These are phyloP conservation scores for Melastoma candidum DNA, from an alignment of 441 rosid species.

Conservation along the genomic window DNA sequence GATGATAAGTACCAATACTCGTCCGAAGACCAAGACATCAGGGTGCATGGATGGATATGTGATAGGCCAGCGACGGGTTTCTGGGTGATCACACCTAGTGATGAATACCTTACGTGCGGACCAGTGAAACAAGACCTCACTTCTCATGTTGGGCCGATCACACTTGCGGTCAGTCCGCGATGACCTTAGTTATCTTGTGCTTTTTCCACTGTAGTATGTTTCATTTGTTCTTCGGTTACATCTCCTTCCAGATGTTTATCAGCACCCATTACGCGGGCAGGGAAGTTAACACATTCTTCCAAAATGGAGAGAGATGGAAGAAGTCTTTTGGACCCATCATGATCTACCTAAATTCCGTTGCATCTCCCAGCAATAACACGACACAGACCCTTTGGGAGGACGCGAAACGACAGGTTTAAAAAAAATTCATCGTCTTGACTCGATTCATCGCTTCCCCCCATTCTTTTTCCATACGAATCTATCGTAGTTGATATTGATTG, in stretches of 20 bases:
- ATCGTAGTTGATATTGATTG: too few relatives aligned
- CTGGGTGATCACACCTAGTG: slow-evolving; percentile 8
- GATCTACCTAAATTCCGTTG: slow-evolving; percentile 10
- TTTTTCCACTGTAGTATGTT: not conserved
- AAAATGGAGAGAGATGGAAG: slow-evolving; percentile 13
- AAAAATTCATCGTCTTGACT: too few relatives aligned
- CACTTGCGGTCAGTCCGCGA: not conserved
- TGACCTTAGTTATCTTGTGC: too few relatives aligned
- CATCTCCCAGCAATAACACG: not conserved
- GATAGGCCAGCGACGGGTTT: not conserved
- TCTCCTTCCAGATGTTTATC: slow-evolving; percentile 2
- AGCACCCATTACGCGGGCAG: slow-evolving; percentile 11
- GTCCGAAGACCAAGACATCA: not conserved
- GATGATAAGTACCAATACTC: slow-evolving; percentile 14
- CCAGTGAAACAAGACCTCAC: slow-evolving; percentile 12
- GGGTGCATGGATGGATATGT: slow-evolving; percentile 10
- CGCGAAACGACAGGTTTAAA: slow-evolving; percentile 8
- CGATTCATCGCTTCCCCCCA: too few relatives aligned
- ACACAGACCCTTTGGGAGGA: slow-evolving; percentile 8
- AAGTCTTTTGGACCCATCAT: slow-evolving; percentile 13
- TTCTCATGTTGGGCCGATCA: slow-evolving; percentile 3
- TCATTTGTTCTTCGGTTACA: not conserved
- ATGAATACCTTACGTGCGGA: slow-evolving; percentile 6
- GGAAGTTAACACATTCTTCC: not conserved
- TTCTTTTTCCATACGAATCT: too few relatives aligned